Percentiles rank a stretch among this genome's conserved stretches.
Conservation (phyloP, 2,329 filamentous ascomycete genomes). For the Stemphylium lycopersici region DNA sequence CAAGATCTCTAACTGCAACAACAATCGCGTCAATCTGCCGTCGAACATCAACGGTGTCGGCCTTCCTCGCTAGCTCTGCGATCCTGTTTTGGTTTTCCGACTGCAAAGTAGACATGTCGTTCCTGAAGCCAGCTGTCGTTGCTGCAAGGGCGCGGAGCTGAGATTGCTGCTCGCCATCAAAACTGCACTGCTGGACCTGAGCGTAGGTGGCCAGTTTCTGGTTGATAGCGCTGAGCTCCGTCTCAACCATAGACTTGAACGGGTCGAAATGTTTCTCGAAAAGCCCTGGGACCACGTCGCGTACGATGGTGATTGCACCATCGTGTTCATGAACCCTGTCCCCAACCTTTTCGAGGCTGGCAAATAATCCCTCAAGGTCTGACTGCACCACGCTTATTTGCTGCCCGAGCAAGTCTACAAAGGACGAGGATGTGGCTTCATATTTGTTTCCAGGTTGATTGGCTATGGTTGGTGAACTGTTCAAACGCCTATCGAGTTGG, state of each 20-base stretch:
- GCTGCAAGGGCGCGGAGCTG: background rate
- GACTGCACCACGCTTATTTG: background rate
- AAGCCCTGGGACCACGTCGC: conserved; percentile 3
- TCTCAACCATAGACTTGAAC: conserved; percentile 7
- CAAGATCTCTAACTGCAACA: conserved; percentile 16
- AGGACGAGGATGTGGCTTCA: background rate
- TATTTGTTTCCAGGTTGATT: background rate
- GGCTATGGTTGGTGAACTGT: background rate
- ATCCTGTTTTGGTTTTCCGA: background rate
- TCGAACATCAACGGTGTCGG: background rate
- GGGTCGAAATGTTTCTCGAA: conserved; percentile 17
- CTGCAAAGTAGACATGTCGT: background rate
- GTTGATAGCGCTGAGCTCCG: background rate
- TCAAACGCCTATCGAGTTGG: background rate
- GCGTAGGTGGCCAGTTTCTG: background rate
- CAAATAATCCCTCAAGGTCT: background rate
- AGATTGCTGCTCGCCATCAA: background rate
- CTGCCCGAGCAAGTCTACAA: background rate
- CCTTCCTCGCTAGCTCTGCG: conserved; percentile 1
- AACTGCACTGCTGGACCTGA: background rate
- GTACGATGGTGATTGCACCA: background rate
- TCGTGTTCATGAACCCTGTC: background rate
- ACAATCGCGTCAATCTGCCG: conserved; percentile 9
- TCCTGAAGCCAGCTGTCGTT: background rate
- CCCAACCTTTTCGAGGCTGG: background rate